phyloP scores from a whole-genome alignment of 495 filamentous ascomycete genomes.

The Immersiella caudata region DNA sequence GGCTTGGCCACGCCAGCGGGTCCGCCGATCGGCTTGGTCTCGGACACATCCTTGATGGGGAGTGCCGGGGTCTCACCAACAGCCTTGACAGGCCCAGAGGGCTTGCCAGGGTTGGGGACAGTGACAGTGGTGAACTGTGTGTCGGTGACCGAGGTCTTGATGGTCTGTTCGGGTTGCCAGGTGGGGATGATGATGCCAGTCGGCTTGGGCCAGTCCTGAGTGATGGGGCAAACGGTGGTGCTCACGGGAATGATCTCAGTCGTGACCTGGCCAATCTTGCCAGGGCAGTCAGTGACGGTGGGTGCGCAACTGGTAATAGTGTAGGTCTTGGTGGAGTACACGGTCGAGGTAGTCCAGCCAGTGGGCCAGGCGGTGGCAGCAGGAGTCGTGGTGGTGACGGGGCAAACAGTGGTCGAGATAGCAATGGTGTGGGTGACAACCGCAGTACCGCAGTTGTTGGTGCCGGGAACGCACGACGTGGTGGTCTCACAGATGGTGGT shows the following conservation, averaged over 20 bases:
- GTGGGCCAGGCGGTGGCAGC: constrained; percentile 23
- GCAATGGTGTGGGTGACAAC: constrained; percentile 47
- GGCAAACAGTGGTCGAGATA: constrained; percentile 49
- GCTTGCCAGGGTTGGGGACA: constrained; percentile 24
- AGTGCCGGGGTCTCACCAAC: neutral
- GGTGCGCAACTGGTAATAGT: constrained; percentile 61
- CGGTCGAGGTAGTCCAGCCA: constrained; percentile 45
- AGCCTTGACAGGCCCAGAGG: neutral
- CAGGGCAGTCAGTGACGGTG: constrained; percentile 60
- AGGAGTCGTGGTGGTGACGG: constrained; percentile 36
- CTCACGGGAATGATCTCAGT: constrained; percentile 43
- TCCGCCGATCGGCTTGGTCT: neutral
- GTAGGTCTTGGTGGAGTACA: constrained; percentile 57
- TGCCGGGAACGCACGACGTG: constrained; percentile 60
- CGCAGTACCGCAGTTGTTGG: constrained; percentile 55
- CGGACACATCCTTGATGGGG: neutral
- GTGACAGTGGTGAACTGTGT: constrained; percentile 33
- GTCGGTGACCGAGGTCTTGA: constrained; percentile 16
- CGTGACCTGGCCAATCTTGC: constrained; percentile 43
- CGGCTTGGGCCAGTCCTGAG: constrained; percentile 18
- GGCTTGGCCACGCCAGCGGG: constrained; percentile 10
- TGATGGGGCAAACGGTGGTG: constrained; percentile 43
- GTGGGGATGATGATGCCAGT: constrained; percentile 11
- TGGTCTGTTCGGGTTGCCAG: constrained; percentile 17
- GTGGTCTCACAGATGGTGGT: constrained; percentile 58